A percentile compares a stretch with the other conserved stretches of the same genome.
Conservation (phyloP, 345 rosid genomes). For the Euclidium syriacum region DNA sequence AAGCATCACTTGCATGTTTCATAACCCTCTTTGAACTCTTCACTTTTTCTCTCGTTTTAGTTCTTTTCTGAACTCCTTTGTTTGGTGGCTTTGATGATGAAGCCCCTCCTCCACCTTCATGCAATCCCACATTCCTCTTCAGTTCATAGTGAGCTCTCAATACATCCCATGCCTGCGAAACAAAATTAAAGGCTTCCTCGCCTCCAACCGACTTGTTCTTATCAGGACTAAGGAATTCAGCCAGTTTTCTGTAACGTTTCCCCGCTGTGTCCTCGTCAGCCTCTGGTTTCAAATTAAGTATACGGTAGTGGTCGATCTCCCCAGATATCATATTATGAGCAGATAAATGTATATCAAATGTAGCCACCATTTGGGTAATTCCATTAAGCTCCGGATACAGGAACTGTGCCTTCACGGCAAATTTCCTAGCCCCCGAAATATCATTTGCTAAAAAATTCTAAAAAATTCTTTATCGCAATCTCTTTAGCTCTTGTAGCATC, state of each 20-base stretch:
- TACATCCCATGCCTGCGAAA: conserved; percentile 56
- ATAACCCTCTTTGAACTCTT: conserved; percentile 43
- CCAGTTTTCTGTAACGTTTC: conserved; percentile 53
- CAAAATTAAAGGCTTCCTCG: conserved; percentile 61
- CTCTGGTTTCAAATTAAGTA: conserved; percentile 46
- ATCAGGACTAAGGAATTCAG: conserved; percentile 63
- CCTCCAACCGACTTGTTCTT: conserved; percentile 59
- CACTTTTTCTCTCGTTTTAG: conserved; percentile 31
- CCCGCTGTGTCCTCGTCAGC: conserved; percentile 54
- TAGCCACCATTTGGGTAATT: conserved; percentile 43
- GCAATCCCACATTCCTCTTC: conserved; percentile 34
- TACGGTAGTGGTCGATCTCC: conserved; percentile 46
- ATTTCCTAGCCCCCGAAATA: conserved; percentile 44
- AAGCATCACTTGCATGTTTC: conserved; percentile 29
- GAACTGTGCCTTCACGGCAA: conserved; percentile 56
- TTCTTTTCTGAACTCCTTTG: conserved; percentile 37
- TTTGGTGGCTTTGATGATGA: conserved; percentile 22
- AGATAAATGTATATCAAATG: conserved; percentile 46
- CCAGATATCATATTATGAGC: conserved; percentile 43
- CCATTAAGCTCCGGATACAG: conserved; percentile 56
- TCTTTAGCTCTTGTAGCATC: conserved; percentile 52
- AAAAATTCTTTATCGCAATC: conserved; percentile 51
- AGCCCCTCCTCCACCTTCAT: conserved; percentile 34
- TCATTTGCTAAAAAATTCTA: conserved; percentile 45
- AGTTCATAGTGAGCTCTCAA: conserved; percentile 52